Conservation (phyloP, 2,329 filamentous ascomycete genomes). For the Cercospora citrullina region DNA sequence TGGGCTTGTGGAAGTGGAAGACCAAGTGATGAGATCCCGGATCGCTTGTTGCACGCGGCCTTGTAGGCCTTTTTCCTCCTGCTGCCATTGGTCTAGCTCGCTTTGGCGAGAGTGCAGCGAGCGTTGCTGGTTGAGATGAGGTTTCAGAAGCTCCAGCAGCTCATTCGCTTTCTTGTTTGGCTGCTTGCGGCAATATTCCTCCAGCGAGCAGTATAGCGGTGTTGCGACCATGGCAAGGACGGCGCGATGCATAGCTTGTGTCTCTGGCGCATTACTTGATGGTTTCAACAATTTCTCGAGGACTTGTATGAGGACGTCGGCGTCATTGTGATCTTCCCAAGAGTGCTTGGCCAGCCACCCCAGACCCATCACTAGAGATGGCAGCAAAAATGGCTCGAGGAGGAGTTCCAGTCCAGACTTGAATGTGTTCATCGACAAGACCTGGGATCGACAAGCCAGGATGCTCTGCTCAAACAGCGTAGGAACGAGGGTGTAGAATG, state of each 20-base stretch:
- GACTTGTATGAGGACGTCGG: constrained; percentile 69
- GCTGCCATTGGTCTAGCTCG: constrained; percentile 67
- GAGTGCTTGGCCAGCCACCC: constrained; percentile 70
- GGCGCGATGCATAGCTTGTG: constrained; percentile 67
- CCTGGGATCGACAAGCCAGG: constrained; percentile 64
- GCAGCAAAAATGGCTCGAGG: constrained; percentile 77
- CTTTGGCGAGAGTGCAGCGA: constrained; percentile 63
- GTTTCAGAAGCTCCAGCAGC: constrained; percentile 65
- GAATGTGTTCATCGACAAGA: constrained; percentile 67
- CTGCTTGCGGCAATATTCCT: constrained; percentile 65
- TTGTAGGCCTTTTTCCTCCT: constrained; percentile 10
- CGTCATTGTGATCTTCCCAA: constrained; percentile 63
- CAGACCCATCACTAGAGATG: constrained; percentile 72
- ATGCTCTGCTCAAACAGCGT: constrained; percentile 76
- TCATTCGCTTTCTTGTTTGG: constrained; percentile 67
- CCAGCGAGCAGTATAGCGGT: constrained; percentile 66
- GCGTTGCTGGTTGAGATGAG: constrained; percentile 60
- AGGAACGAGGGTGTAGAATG: constrained; percentile 77
- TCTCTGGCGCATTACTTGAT: constrained; percentile 69
- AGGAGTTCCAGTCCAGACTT: constrained; percentile 78
- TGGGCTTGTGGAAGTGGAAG: constrained; percentile 43
- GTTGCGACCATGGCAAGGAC: constrained; percentile 71
- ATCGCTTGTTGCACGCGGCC: constrained; percentile 60
- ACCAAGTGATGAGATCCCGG: constrained; percentile 67
- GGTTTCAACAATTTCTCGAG: constrained; percentile 71